Evolutionary conservation across 352 stramenopile genomes (phyloP).

Genomic region (Phytopythium helicoides): DNA sequence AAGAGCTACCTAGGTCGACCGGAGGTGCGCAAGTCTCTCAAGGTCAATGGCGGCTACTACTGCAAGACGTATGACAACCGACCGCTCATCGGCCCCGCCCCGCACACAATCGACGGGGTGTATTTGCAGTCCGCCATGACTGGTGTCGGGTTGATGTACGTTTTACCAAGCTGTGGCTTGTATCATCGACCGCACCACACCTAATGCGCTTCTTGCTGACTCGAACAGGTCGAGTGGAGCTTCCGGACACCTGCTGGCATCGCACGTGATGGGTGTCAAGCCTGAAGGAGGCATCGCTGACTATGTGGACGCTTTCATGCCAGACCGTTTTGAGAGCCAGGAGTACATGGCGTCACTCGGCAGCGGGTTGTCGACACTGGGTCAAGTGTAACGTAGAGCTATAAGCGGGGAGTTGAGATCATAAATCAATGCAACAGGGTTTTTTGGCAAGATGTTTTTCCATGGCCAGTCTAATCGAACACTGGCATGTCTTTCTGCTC

Average conservation of each 20-base stretch:
- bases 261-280: slow-evolving; percentile 57
- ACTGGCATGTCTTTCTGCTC: slow-evolving; percentile 77
- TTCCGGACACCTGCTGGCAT: slow-evolving; percentile 59
- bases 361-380: slow-evolving; percentile 35
- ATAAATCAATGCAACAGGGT: background rate
- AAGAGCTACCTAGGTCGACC: slow-evolving; percentile 52
- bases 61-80: slow-evolving; percentile 81
- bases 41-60: slow-evolving; percentile 77
- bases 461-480: slow-evolving; percentile 21
- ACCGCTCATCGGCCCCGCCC: slow-evolving; percentile 61
- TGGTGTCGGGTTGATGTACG: slow-evolving; percentile 65
- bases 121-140: slow-evolving; percentile 75
- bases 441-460: too few relatives aligned
- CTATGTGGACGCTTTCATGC: slow-evolving; percentile 53
- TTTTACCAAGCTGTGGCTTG: background rate
- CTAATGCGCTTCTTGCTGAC: background rate
- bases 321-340: slow-evolving; percentile 57
- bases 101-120: slow-evolving; percentile 56
- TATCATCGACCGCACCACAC: too few relatives aligned
- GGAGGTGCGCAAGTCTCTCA: slow-evolving; percentile 58
- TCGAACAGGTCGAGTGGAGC: slow-evolving; percentile 55
- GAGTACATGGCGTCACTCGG: slow-evolving; percentile 59
- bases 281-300: slow-evolving; percentile 40
- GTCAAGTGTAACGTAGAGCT: slow-evolving; percentile 41
- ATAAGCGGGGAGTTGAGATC: background rate